Evolutionary conservation across 1,139 yeast genomes (phyloP), one percentile per base, ranked within the genome.

Genomic region (Blastobotrys indianensis): DNA sequence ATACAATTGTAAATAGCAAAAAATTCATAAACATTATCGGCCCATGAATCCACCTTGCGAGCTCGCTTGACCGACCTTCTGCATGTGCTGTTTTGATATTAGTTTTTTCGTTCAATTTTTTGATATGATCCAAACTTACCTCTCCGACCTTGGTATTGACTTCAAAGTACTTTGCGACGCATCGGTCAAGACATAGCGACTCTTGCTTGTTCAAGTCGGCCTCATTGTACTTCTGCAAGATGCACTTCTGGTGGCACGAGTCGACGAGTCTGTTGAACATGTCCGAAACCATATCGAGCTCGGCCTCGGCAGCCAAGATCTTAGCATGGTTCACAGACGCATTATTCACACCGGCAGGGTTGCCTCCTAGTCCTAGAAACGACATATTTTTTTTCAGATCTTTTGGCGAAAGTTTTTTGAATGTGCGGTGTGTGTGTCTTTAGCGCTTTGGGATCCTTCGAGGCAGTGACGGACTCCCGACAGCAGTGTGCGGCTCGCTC

Each of bases 81-180:
- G 65, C 65, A 62, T 62, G 48, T 61, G 62, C 64, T 60, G 48
- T 11, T 42, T 30, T 39, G 30, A 20, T 13, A 52, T 51, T 51
- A 47, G 54, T 39, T n/a, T 29, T 16, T 23, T 35, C 3, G 11
- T n/a, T n/a, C n/a, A 15, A 11, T 23, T 13, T 30, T 35, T 7
- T 28, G 9, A 3, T 23, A 7, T 16, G 16, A 16, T 15, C 15
- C n/a, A 13, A 25, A 59, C 64, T 54, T 44, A 60, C 64, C 65
- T 90, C 97, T 57, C 97, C 97, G 54, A 94, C 96, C 72, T 88
- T 85, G 55, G 87, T 94, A 67, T 92, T 92, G 56, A 95, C 88
- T 61, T 88, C 97, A 60, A 94, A 94, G 70, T 92, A 92, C 70
- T 92, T 92, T 60, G 95, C 80, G 53, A 92, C 98, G 73, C 99